Evolutionary conservation across 192 early-diverging fungal species (phyloP).

Genomic region (Lunasporangiospora selenospora): DNA sequence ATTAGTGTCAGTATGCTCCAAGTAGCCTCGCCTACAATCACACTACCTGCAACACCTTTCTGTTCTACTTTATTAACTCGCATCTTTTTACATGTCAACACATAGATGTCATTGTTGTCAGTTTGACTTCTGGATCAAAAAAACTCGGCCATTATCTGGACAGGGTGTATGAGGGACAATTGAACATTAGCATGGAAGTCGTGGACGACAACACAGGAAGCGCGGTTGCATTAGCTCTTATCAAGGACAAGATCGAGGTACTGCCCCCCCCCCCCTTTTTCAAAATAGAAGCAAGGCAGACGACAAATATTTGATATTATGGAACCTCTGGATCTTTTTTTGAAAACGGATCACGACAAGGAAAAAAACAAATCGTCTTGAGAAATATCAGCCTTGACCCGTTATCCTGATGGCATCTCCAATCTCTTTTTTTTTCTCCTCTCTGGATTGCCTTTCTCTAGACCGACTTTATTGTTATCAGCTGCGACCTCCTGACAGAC

Average conservation of each 20-base stretch:
- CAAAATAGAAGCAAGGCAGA: no score
- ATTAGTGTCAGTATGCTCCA: no score
- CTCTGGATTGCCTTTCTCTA: slow-evolving; percentile 12
- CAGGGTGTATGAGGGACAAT: slow-evolving; percentile 66
- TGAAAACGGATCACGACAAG: no score
- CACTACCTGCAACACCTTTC: neutral
- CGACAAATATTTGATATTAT: no score
- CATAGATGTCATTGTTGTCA: slow-evolving; percentile 79
- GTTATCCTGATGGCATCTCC: neutral
- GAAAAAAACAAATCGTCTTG: no score
- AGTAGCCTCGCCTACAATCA: neutral
- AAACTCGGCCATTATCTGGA: slow-evolving; percentile 72
- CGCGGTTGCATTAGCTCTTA: slow-evolving; percentile 82
- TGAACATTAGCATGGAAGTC: slow-evolving; percentile 69
- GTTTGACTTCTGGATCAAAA: slow-evolving; percentile 68
- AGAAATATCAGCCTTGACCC: neutral
- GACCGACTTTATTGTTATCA: slow-evolving; percentile 91
- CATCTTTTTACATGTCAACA: neutral
- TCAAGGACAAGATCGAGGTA: slow-evolving; percentile 88
- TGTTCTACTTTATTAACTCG: neutral
- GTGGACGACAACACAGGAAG: slow-evolving; percentile 74
- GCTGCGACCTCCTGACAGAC: slow-evolving; percentile 91
- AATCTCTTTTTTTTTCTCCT: neutral
- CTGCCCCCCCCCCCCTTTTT: no score
- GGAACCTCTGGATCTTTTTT: no score